Conservation (phyloP, 2,329 filamentous ascomycete species). For the Xylariaceae sp. region DNA sequence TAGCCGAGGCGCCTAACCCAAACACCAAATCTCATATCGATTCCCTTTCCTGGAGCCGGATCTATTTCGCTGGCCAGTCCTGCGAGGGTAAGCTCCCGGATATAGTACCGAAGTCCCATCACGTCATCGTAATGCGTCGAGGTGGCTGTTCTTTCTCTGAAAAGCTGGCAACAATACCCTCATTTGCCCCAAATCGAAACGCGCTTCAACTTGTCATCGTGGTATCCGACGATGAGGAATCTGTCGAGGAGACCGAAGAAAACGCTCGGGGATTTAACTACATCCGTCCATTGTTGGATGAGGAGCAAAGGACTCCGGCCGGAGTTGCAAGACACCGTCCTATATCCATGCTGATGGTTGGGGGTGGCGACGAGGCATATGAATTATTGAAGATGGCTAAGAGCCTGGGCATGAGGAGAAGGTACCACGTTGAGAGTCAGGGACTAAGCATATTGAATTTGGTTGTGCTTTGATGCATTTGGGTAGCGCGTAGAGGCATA, state of each 20-base stretch:
- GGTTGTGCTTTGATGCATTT: slow-evolving; percentile 53
- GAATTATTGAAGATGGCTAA: slow-evolving; percentile 60
- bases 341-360: slow-evolving; percentile 81
- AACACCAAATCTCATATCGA: slow-evolving; percentile 33
- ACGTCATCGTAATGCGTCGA: slow-evolving; percentile 78
- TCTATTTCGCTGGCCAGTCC: slow-evolving; percentile 69
- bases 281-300: slow-evolving; percentile 69
- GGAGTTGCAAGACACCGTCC: slow-evolving; percentile 69
- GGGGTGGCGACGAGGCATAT: slow-evolving; percentile 66
- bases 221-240: slow-evolving; percentile 59
- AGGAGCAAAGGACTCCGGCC: slow-evolving; percentile 66
- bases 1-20: slow-evolving; percentile 54
- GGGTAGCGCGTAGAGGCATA: slow-evolving; percentile 15
- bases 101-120: slow-evolving; percentile 54
- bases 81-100: slow-evolving; percentile 60
- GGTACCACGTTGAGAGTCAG: slow-evolving; percentile 79
- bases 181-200: slow-evolving; percentile 59
- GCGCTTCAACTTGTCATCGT: slow-evolving; percentile 80
- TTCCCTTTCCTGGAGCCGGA: slow-evolving; percentile 63
- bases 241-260: slow-evolving; percentile 32
- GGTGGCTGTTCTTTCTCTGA: slow-evolving; percentile 81
- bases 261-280: slow-evolving; percentile 30
- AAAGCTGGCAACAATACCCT: slow-evolving; percentile 83
- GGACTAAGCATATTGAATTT: slow-evolving; percentile 78
- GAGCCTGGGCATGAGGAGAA: slow-evolving; percentile 70